phyloP scores from a whole-genome alignment of 306 rosid species.

The Hippophae rhamnoides region DNA sequence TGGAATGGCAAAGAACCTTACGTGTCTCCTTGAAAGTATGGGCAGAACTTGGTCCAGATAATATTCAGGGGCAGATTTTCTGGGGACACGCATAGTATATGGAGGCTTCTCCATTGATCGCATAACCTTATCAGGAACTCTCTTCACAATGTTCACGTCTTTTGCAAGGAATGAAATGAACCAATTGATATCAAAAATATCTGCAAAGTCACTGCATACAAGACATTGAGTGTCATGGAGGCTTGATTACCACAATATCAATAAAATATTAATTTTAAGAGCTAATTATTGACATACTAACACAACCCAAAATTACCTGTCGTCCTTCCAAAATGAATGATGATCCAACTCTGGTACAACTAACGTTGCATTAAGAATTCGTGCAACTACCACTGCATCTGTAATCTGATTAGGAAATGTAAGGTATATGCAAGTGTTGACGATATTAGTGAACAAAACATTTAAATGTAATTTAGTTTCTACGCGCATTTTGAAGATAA shows the following conservation, averaged over 20 bases:
- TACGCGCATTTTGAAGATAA: too few relatives aligned
- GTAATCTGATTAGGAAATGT: slow-evolving; percentile 61
- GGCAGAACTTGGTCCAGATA: slow-evolving; percentile 96
- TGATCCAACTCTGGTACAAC: slow-evolving; percentile 97
- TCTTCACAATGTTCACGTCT: slow-evolving; percentile 72
- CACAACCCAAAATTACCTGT: slow-evolving; percentile 41
- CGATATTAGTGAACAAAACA: too few relatives aligned
- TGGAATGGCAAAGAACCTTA: slow-evolving; percentile 19
- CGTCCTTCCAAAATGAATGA: slow-evolving; percentile 88
- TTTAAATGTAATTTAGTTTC: too few relatives aligned
- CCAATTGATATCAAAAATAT: slow-evolving; percentile 84
- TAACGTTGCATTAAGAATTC: slow-evolving; percentile 91
- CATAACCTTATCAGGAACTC: slow-evolving; percentile 90
- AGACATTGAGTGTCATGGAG: slow-evolving; percentile 10
- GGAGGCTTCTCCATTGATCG: slow-evolving; percentile 98
- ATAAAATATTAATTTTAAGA: too few relatives aligned
- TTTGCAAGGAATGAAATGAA: slow-evolving; percentile 80
- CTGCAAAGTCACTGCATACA: slow-evolving; percentile 64
- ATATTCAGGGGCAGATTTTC: slow-evolving; percentile 95
- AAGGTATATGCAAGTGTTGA: slow-evolving; percentile 7
- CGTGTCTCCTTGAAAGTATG: slow-evolving; percentile 79
- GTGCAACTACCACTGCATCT: slow-evolving; percentile 92
- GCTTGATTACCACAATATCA: background rate
- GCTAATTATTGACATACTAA: background rate
- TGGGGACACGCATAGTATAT: slow-evolving; percentile 96